Conservation (phyloP, 768 basidiomycete species). For the Xanthoconium stramineum region DNA sequence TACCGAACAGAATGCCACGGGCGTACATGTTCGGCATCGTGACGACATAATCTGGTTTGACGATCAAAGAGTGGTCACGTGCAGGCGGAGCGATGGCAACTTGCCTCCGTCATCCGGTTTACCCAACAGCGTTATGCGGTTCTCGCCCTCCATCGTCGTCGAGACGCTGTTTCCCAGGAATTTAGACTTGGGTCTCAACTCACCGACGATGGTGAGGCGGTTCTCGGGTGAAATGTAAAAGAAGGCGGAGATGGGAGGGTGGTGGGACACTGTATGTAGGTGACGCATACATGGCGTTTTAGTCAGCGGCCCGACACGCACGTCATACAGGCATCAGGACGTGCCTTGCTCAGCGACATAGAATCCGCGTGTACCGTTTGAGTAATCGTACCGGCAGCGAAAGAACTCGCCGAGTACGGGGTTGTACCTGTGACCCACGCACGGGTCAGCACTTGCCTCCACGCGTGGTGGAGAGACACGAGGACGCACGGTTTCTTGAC, state of each 20-base stretch:
- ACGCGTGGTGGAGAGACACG: background rate
- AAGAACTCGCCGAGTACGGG: constrained; percentile 98
- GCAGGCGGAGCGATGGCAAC: constrained; percentile 26
- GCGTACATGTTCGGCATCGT: constrained; percentile 99
- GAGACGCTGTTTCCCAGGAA: constrained; percentile 97
- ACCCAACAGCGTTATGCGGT: constrained; percentile 79
- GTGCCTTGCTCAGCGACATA: constrained; percentile 95
- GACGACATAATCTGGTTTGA: constrained; percentile 67
- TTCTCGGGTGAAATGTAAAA: constrained; percentile 93
- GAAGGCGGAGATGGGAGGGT: constrained; percentile 93
- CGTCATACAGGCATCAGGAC: constrained; percentile 3
- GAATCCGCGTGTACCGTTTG: constrained; percentile 88
- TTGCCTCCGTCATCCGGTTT: constrained; percentile 83
- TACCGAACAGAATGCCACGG: constrained; percentile 81
- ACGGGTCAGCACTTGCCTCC: constrained; percentile 3
- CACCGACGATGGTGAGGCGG: constrained; percentile 82
- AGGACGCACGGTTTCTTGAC: constrained; percentile 94
- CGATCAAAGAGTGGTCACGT: constrained; percentile 4
- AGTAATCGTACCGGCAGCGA: constrained; percentile 91
- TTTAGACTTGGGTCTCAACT: constrained; percentile 91
- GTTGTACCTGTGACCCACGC: constrained; percentile 66
- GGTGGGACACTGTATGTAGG: constrained; percentile 86
- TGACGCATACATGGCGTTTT: background rate
- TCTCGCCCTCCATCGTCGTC: constrained; percentile 96
- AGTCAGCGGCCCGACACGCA: constrained; percentile 1